Evolutionary conservation across 495 filamentous ascomycete species (phyloP).

Genomic region (Aspergillus ostianus): DNA sequence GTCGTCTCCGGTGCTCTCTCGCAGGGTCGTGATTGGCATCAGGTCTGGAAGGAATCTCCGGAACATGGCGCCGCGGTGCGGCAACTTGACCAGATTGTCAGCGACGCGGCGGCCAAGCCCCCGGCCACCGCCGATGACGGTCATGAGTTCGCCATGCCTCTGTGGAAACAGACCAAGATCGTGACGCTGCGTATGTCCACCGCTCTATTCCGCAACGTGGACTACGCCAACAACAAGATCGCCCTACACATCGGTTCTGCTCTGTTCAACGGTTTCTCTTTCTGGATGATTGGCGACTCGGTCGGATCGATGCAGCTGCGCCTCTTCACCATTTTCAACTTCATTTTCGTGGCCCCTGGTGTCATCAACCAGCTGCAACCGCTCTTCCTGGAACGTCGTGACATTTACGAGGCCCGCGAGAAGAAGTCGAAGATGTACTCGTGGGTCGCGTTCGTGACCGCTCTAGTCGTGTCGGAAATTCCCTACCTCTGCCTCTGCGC

Average conservation of each 20-base stretch:
- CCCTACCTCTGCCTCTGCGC: slow-evolving; percentile 53
- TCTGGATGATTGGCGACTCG: slow-evolving; percentile 39
- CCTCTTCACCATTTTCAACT: slow-evolving; percentile 51
- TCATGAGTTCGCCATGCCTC: slow-evolving; percentile 57
- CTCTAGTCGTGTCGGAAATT: slow-evolving; percentile 52
- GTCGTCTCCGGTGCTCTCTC: slow-evolving; percentile 55
- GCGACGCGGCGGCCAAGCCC: slow-evolving; percentile 36
- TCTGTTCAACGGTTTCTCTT: slow-evolving; percentile 47
- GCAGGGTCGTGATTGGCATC: slow-evolving; percentile 56
- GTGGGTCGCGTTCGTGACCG: slow-evolving; percentile 54
- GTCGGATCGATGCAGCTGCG: slow-evolving; percentile 33
- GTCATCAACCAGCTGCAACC: slow-evolving; percentile 54
- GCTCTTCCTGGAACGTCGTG: slow-evolving; percentile 52
- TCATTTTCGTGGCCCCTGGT: slow-evolving; percentile 51
- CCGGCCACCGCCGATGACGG: slow-evolving; percentile 37
- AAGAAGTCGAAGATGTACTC: slow-evolving; percentile 55
- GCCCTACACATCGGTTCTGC: slow-evolving; percentile 36
- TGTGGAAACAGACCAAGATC: slow-evolving; percentile 54
- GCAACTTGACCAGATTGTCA: slow-evolving; percentile 58
- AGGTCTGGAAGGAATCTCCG: slow-evolving; percentile 61
- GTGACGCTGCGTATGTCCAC: slow-evolving; percentile 57
- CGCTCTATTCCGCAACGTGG: slow-evolving; percentile 59
- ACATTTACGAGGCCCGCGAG: slow-evolving; percentile 53
- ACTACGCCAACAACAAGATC: slow-evolving; percentile 67
- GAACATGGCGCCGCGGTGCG: slow-evolving; percentile 41